Conservation (phyloP, 441 rosid genomes). For the Rhodomyrtus psidioides region DNA sequence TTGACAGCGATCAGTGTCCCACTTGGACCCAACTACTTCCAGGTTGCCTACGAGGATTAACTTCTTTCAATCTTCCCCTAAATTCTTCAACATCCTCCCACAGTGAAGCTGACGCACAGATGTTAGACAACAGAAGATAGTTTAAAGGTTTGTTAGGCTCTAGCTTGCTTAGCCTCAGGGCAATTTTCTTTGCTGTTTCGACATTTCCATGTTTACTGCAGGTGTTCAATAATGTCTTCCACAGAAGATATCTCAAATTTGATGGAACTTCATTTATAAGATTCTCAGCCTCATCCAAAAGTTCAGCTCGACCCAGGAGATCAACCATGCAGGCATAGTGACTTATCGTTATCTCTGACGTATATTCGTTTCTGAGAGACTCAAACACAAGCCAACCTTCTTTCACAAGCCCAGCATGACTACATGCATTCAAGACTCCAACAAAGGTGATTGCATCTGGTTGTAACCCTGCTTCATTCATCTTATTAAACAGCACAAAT, state of each 20-base stretch:
- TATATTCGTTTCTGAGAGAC: background rate
- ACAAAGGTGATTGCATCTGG: constrained; percentile 5
- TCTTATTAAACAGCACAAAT: background rate
- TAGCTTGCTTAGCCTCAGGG: background rate
- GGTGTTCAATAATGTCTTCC: background rate
- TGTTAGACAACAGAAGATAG: background rate
- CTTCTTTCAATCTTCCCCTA: background rate
- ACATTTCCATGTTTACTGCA: constrained; percentile 5
- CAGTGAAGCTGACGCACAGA: background rate
- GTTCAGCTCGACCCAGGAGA: constrained; percentile 4
- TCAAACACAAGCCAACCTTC: background rate
- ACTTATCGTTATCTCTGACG: background rate
- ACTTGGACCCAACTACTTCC: constrained; percentile 6
- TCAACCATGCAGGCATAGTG: constrained; percentile 6
- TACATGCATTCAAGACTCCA: constrained; percentile 2
- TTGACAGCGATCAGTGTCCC: background rate
- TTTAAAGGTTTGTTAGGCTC: background rate
- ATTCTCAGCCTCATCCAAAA: background rate
- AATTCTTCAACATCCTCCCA: background rate
- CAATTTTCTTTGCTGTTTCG: background rate
- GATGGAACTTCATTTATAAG: background rate
- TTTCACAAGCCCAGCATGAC: constrained; percentile 10
- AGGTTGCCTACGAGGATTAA: background rate
- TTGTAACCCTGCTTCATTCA: background rate
- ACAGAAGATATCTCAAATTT: background rate